Conservation (phyloP, 2,329 filamentous ascomycete species). For the Cyphellophora attinorum region DNA sequence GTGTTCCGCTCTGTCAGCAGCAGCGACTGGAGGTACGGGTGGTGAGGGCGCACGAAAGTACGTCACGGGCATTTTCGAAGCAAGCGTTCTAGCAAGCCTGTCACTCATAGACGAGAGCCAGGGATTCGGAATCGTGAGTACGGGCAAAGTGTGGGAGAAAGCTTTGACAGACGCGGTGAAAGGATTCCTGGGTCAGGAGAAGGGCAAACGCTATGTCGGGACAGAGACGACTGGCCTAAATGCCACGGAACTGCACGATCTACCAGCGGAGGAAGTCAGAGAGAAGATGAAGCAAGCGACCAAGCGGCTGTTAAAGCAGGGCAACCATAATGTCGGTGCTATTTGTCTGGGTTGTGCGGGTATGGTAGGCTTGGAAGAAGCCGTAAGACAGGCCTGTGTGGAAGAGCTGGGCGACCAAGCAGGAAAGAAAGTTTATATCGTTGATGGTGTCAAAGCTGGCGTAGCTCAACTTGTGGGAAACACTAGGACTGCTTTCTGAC, state of each 20-base stretch:
- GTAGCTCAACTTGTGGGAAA: conserved; percentile 13
- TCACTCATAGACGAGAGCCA: conserved; percentile 36
- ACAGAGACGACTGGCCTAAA: conserved; percentile 74
- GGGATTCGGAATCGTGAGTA: conserved; percentile 78
- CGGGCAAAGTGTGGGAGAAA: conserved; percentile 71
- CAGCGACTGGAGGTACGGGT: conserved; percentile 6
- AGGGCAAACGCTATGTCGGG: conserved; percentile 56
- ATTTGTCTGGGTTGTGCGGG: conserved; percentile 84
- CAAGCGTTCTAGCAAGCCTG: conserved; percentile 58
- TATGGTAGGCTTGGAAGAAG: conserved; percentile 75
- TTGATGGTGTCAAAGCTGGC: conserved; percentile 64
- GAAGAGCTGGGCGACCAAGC: conserved; percentile 53
- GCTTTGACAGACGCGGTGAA: conserved; percentile 59
- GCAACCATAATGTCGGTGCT: conserved; percentile 42
- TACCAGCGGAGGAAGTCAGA: conserved; percentile 53
- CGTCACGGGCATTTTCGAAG: conserved; percentile 80
- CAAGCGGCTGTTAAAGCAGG: conserved; percentile 46
- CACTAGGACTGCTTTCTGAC: conserved; percentile 12
- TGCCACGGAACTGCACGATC: conserved; percentile 68
- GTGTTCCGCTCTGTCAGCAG: conserved; percentile 19
- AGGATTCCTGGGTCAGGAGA: conserved; percentile 44
- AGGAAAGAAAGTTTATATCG: conserved; percentile 54
- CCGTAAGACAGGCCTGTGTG: conserved; percentile 60
- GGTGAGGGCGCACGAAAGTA: conserved; percentile 32
- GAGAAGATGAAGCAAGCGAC: conserved; percentile 61